Percentiles rank a stretch among this genome's conserved stretches.
Evolutionary conservation across 805 yeast species (phyloP).

Genomic region (Sugiyamaella smithiae): DNA sequence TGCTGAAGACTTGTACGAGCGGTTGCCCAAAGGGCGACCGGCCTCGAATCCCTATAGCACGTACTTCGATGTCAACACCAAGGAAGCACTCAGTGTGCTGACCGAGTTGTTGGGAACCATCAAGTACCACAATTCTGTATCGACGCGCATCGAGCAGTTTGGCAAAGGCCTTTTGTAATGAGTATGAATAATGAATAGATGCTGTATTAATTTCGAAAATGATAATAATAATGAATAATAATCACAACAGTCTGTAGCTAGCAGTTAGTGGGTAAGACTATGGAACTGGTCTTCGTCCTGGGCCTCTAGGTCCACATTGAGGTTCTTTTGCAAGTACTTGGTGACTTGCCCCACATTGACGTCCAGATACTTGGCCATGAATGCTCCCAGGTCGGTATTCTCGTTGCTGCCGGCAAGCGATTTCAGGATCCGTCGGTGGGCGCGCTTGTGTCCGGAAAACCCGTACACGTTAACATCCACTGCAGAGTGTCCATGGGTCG

Average conservation of each 20-base stretch:
- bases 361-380: conserved; percentile 55
- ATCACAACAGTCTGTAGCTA: not conserved
- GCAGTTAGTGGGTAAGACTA: not conserved
- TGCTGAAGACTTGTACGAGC: conserved; percentile 30
- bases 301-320: conserved; percentile 1
- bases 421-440: conserved; percentile 27
- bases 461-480: conserved; percentile 90
- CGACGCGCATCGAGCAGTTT: conserved; percentile 33
- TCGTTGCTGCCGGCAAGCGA: conserved; percentile 77
- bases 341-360: conserved; percentile 33
- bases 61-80: conserved; percentile 24
- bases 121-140: conserved; percentile 26
- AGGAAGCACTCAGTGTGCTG: conserved; percentile 25
- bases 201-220: not conserved
- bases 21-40: conserved; percentile 26
- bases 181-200: conserved; percentile 3
- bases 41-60: conserved; percentile 29
- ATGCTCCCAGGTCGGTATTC: conserved; percentile 78
- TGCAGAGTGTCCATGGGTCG: conserved; percentile 94
- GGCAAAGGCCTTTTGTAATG: conserved; percentile 32
- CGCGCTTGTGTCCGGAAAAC: conserved; percentile 51
- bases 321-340: conserved; percentile 23
- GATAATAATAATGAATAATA: too few relatives aligned
- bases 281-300: conserved; percentile 9
- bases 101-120: conserved; percentile 28